phyloP scores from a whole-genome alignment of 306 rosid genomes.

The Acacia acuminata region DNA sequence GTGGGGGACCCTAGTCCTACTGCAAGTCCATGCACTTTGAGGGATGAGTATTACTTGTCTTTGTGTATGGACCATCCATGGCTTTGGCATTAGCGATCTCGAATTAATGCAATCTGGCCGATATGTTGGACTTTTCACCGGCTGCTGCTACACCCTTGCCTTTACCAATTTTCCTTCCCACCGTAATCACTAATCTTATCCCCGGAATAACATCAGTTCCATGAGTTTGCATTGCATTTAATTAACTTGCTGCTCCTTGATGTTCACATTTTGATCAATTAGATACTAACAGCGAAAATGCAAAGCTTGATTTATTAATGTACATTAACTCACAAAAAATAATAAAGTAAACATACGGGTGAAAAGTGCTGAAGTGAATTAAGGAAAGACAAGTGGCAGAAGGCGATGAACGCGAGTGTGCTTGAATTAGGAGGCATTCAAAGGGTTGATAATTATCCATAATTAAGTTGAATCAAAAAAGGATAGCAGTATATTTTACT shows the following conservation, averaged over 20 bases:
- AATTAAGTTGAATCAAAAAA: constrained; percentile 7
- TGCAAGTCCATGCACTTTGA: not conserved
- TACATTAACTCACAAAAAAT: too few relatives aligned
- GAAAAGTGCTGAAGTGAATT: not conserved
- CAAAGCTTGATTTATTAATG: not conserved
- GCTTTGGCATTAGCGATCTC: constrained; percentile 4
- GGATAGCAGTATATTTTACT: too few relatives aligned
- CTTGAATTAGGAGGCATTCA: not conserved
- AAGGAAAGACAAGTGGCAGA: constrained; percentile 31
- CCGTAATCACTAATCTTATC: not conserved
- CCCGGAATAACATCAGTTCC: not conserved
- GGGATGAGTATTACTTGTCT: not conserved
- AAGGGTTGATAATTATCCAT: constrained; percentile 28
- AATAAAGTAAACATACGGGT: not conserved
- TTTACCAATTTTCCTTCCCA: not conserved
- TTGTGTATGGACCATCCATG: not conserved
- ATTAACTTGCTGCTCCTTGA: not conserved
- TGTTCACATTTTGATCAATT: not conserved
- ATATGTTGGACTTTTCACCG: constrained; percentile 9
- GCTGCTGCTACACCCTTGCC: not conserved
- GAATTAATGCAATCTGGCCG: constrained; percentile 13
- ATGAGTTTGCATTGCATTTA: not conserved
- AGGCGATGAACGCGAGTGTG: not conserved
- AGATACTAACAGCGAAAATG: not conserved
- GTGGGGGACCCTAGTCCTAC: constrained; percentile 11